Base-by-base conservation (phyloP, 805 yeast species). In the Yarrowia hollandica region DNA sequence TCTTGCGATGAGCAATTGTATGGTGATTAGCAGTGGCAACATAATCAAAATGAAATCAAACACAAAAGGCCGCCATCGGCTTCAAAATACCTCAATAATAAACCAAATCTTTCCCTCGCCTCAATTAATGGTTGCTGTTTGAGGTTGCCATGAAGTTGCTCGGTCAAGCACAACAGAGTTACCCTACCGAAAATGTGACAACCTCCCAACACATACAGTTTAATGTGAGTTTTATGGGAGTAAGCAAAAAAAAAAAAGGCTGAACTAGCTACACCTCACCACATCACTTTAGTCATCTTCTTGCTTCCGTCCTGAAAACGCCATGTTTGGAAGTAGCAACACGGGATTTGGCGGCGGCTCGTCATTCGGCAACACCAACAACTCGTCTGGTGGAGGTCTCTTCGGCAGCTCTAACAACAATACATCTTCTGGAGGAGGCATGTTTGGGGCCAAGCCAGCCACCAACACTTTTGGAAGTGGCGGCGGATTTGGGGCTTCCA, bases 401-500 rank as follows among this genome's bases (percentile, higher is more conserved):
- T 26, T 62, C 25, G 62, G 66, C 59, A 54, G 38, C 61, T 15
- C 60, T 60, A 16, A 59, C 52, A 41, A 26, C 48, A 61, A 60
- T 26, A 39, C 62, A 9, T 37, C 64, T 11, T 26, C 61, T n/a
- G 60, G 60, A n/a, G 61, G 62, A 12, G 63, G 65, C 5, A 59
- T 65, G 57, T 65, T 65, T 50, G 66, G 64, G 6, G 46, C 67
- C 10, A 50, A 50, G 26, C 59, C 60, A 25, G 56, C 68, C 65
- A 56, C 26, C 25, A 22, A 39, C 54, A 39, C 61, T 9, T 33
- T 48, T 46, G 59, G 60, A 15, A 37, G 54, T 8, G 19, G 66
- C 6, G 64, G 65, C 2, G 68, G 64, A 6, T 64, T 64, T 54
- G 67, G 67, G 23, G 60, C 66, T 55, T 68, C 69, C 39, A 63